phyloP scores from a whole-genome alignment of 2,329 filamentous ascomycete genomes.

The Paraphaeosphaeria minitans region DNA sequence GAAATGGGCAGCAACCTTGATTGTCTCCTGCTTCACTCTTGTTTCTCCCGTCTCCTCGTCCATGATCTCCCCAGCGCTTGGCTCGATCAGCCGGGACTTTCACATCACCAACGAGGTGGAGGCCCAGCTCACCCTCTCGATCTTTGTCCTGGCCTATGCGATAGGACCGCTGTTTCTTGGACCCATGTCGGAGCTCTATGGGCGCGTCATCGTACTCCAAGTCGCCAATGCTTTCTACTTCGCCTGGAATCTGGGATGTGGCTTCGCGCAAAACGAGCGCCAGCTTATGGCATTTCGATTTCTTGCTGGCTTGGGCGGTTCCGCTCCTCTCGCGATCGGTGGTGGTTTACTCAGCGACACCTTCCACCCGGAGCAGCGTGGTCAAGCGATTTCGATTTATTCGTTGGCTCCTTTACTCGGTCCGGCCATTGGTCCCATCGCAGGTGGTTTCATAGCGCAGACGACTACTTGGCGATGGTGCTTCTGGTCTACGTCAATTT shows the following conservation, averaged over 20 bases:
- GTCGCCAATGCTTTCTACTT: slow-evolving; percentile 47
- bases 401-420: slow-evolving; percentile 68
- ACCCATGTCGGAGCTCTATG: slow-evolving; percentile 47
- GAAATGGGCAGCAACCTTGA: slow-evolving; percentile 53
- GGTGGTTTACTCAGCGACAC: slow-evolving; percentile 56
- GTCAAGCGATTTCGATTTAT: slow-evolving; percentile 67
- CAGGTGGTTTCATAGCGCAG: slow-evolving; percentile 68
- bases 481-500: slow-evolving; percentile 71
- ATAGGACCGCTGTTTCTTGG: slow-evolving; percentile 47
- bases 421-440: slow-evolving; percentile 68
- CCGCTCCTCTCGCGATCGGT: slow-evolving; percentile 29
- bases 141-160: slow-evolving; percentile 49
- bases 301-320: slow-evolving; percentile 31
- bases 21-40: slow-evolving; percentile 50
- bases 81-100: slow-evolving; percentile 39
- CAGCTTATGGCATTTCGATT: slow-evolving; percentile 32
- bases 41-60: slow-evolving; percentile 48
- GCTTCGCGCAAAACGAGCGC: slow-evolving; percentile 39
- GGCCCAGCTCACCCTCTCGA: slow-evolving; percentile 43
- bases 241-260: slow-evolving; percentile 48
- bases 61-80: slow-evolving; percentile 47
- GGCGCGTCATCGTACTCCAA: slow-evolving; percentile 46
- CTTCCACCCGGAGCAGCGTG: slow-evolving; percentile 66
- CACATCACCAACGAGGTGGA: slow-evolving; percentile 40
- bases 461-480: slow-evolving; percentile 73